A percentile compares a stretch with the other conserved stretches of the same genome.
phyloP scores from a whole-genome alignment of 345 rosid species.

The Isatis tinctoria region DNA sequence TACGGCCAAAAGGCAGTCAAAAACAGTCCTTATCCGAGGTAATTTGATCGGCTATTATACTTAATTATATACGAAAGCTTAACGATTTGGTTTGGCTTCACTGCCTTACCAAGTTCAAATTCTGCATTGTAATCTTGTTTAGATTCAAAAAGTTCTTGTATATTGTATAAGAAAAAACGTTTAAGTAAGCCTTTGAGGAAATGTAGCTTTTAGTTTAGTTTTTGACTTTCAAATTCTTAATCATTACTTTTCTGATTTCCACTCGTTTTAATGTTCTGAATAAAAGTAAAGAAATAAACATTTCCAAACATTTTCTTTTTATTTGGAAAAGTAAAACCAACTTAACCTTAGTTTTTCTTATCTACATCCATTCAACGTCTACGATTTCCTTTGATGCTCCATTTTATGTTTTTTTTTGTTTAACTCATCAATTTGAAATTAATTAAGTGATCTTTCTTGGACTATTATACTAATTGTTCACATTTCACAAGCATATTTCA shows the following conservation, averaged over 20 bases:
- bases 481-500: not conserved
- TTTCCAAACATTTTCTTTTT: not conserved
- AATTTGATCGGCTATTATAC: not conserved
- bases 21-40: constrained; percentile 80
- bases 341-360: not conserved
- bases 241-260: not conserved
- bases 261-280: not conserved
- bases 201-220: not conserved
- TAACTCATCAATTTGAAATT: not conserved
- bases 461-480: not conserved
- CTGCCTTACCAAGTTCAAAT: too few species aligned
- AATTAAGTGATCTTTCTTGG: not conserved
- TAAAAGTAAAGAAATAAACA: not conserved
- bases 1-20: constrained; percentile 86
- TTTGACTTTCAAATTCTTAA: not conserved
- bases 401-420: not conserved
- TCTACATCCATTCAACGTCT: not conserved
- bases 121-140: too few species aligned
- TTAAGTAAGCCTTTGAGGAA: not conserved
- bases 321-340: not conserved
- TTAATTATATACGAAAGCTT: not conserved
- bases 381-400: not conserved
- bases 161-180: too few species aligned
- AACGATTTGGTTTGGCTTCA: too few species aligned
- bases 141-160: too few species aligned